A percentile compares a stretch with the other conserved stretches of the same genome.
Conservation (phyloP, 208 protist genomes). For the Leishmania mexicana region DNA sequence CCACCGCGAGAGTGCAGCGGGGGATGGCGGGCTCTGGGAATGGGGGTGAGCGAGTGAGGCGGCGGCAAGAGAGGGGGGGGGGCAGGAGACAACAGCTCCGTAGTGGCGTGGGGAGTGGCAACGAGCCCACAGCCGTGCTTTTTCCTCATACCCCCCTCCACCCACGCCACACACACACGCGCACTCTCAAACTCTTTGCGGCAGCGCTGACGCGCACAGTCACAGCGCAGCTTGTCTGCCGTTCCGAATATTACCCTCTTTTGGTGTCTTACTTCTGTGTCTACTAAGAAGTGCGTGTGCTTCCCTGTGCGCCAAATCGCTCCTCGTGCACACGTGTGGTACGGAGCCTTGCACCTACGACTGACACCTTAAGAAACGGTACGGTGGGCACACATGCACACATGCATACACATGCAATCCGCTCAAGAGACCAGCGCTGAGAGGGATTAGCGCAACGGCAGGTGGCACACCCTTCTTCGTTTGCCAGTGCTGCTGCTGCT, state of each 20-base stretch:
- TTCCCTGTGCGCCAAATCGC: neutral
- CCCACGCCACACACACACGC: too few relatives aligned
- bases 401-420: neutral
- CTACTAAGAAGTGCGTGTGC: neutral
- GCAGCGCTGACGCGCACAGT: neutral
- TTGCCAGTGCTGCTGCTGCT: neutral
- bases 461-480: neutral
- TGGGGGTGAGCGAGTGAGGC: neutral
- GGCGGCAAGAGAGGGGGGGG: neutral
- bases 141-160: neutral
- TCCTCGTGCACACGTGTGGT: neutral
- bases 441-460: neutral
- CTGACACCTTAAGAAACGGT: neutral
- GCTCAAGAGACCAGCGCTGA: neutral
- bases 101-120: neutral
- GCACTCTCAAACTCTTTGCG: neutral
- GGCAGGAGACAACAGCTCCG: neutral
- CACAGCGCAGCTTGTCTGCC: neutral
- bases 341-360: neutral
- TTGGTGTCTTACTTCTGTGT: neutral
- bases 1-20: neutral
- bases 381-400: neutral
- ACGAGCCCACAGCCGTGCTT: neutral
- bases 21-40: neutral
- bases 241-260: neutral